Base-by-base conservation (phyloP, 2,329 filamentous ascomycete species). In the Sarocladium oryzae region DNA sequence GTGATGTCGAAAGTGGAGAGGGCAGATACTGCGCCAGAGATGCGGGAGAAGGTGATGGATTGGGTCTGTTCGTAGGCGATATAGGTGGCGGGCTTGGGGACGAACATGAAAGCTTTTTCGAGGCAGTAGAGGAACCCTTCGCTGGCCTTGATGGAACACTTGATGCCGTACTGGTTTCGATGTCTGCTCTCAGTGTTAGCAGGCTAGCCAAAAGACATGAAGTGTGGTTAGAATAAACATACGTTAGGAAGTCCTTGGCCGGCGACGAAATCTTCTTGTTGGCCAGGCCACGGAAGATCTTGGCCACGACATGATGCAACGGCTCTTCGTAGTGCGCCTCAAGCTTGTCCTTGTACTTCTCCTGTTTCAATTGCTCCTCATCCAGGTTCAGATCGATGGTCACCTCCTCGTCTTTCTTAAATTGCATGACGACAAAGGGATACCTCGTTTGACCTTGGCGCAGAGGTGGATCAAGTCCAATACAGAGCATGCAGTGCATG, bases 91-190 rank as follows among this genome's bases (percentile, higher is more conserved):
- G 93, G 93, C 73, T 99, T 99, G 28, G 93, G 93, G 15, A 99
- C 93, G 67, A 99, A 99, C 82, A 99, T 95, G 69, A 99, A 95
- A 7, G 91, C 92, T 72, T 96, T 96, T 70, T 99, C 93, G 58
- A 99, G 74, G 67, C 91, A 96, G 79, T 95, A 99, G 49, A 99
- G 76, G 65, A 96, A 91, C 54, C 95, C 93, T 72, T 99, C 93
- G 68, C 95, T 96, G 51, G 95, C 95, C 73, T 99, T 99, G 81
- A 99, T 96, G n/a, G 91, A 95, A 70, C 93, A 99, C 73, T 99
- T 99, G 70, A 99, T 95, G 53, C 93, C 93, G 59, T 85, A 89
- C 68, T 96, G 91, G 62, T 87, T 84, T 66, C 96, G 90, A 71
- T 97, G 93, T 58, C 88, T 82, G 49, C 6, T 21, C 35, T 18